Evolutionary conservation across 345 rosid genomes (phyloP).

Genomic region (Litchi chinensis): DNA sequence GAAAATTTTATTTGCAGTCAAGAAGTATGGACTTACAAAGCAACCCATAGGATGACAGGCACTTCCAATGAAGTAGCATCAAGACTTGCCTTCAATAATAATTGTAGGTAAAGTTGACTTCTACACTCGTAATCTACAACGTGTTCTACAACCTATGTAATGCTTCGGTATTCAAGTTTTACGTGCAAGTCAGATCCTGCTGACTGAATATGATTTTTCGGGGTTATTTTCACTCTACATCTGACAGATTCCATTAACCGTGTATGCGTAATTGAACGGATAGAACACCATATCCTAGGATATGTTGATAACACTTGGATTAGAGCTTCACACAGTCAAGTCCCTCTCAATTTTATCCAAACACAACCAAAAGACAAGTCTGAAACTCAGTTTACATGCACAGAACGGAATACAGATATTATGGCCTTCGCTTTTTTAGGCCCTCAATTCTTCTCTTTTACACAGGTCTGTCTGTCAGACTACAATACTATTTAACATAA

Average conservation of each 20-base stretch:
- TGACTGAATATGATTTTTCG: too few relatives aligned
- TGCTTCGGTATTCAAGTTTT: too few relatives aligned
- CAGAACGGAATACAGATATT: slow-evolving; percentile 10
- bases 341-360: background rate
- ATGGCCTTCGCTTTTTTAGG: slow-evolving; percentile 25
- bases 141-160: too few relatives aligned
- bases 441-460: slow-evolving; percentile 29
- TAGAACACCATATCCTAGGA: background rate
- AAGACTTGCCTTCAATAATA: too few relatives aligned
- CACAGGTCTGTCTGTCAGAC: slow-evolving; percentile 26
- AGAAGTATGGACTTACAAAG: background rate
- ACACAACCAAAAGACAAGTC: slow-evolving; percentile 9
- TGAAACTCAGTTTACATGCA: slow-evolving; percentile 17
- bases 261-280: background rate
- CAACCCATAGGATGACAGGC: background rate
- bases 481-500: slow-evolving; percentile 15
- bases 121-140: too few relatives aligned
- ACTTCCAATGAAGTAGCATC: background rate
- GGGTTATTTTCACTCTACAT: too few relatives aligned
- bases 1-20: too few relatives aligned
- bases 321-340: background rate
- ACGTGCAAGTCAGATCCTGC: too few relatives aligned
- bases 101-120: too few relatives aligned
- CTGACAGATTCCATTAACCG: too few relatives aligned
- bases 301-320: background rate